phyloP scores from a whole-genome alignment of 148 eudicot genomes.

The Amaranthus palmeri region DNA sequence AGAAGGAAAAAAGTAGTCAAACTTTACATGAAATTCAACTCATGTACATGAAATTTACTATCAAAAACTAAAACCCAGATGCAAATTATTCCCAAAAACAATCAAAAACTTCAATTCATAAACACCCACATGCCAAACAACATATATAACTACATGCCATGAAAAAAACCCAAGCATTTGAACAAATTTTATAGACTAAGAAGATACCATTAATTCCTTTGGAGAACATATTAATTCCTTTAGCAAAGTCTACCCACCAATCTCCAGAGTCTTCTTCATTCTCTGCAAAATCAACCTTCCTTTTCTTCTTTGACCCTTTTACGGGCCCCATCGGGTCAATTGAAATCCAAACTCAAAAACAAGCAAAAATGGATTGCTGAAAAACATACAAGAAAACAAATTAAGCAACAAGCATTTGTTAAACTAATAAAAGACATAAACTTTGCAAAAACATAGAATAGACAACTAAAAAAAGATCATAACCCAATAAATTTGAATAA shows the following conservation, averaged over 20 bases:
- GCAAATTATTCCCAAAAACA: conserved; percentile 14
- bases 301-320: conserved; percentile 63
- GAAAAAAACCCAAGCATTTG: neutral
- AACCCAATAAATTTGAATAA: conserved; percentile 20
- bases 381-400: conserved; percentile 5
- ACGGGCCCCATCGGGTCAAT: conserved; percentile 67
- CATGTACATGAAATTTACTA: conserved; percentile 18
- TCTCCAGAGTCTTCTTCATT: conserved; percentile 53
- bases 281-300: conserved; percentile 54
- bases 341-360: conserved; percentile 35
- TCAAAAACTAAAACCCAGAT: conserved; percentile 26
- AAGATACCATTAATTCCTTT: conserved; percentile 55
- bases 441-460: conserved; percentile 12
- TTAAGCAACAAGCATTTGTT: conserved; percentile 19
- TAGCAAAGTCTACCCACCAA: conserved; percentile 67
- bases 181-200: conserved; percentile 7
- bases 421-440: conserved; percentile 6
- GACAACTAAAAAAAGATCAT: conserved; percentile 19
- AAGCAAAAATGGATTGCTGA: conserved; percentile 9
- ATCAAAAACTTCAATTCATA: conserved; percentile 18
- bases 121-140: neutral
- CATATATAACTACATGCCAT: conserved; percentile 15
- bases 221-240: conserved; percentile 22
- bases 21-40: conserved; percentile 24
- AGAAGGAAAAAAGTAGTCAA: conserved; percentile 20